phyloP scores from a whole-genome alignment of 2,329 filamentous ascomycete species.

The Ceratocystis papillata region DNA sequence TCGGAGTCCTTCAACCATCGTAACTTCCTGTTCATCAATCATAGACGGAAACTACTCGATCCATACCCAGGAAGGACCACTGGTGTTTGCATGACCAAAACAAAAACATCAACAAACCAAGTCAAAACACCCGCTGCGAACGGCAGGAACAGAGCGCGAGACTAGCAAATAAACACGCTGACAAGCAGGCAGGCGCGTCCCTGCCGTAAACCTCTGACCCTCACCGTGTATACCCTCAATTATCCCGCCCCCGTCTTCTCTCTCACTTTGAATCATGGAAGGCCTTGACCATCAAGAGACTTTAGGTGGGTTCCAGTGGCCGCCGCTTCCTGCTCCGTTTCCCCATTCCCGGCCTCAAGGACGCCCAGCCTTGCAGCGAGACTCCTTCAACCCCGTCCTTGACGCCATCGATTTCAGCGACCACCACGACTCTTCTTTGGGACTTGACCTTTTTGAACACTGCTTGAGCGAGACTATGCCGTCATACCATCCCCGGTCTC shows the following conservation, averaged over 20 bases:
- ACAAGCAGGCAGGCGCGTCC: background rate
- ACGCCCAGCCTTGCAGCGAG: constrained; percentile 4
- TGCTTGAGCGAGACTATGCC: constrained; percentile 10
- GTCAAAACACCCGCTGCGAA: background rate
- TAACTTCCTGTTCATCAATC: background rate
- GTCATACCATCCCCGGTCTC: background rate
- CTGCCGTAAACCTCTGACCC: background rate
- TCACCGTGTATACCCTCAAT: background rate
- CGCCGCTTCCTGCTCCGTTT: constrained; percentile 17
- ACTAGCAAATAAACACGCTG: background rate
- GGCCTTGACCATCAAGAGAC: background rate
- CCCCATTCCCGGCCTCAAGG: background rate
- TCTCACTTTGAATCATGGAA: background rate
- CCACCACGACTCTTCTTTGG: background rate
- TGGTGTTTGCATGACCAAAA: background rate
- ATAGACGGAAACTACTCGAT: background rate
- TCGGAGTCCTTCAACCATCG: background rate
- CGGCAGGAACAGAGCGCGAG: background rate
- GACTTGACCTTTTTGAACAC: background rate
- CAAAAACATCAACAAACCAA: constrained; percentile 10
- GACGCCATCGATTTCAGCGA: background rate
- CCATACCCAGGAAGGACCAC: background rate
- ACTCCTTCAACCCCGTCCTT: constrained; percentile 2
- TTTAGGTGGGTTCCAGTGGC: constrained; percentile 16
- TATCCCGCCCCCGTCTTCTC: background rate